Conservation (phyloP, 768 basidiomycete species). For the Mycena indigotica region DNA sequence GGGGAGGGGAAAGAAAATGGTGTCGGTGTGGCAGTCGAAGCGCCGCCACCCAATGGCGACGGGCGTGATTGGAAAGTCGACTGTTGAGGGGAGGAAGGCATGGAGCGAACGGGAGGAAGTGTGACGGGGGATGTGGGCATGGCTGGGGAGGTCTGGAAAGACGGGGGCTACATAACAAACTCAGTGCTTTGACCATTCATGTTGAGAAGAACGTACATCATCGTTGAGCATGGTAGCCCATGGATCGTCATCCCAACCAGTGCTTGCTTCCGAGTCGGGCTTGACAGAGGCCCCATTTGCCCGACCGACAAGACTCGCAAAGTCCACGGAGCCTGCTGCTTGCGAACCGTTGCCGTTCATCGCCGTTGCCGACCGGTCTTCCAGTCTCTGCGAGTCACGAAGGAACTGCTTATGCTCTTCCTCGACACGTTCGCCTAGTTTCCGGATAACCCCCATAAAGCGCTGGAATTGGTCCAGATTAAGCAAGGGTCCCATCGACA, state of each 20-base stretch:
- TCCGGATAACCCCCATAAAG: conserved; percentile 85
- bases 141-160: neutral
- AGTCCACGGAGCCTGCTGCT: conserved; percentile 66
- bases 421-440: conserved; percentile 84
- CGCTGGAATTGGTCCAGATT: conserved; percentile 86
- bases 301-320: conserved; percentile 82
- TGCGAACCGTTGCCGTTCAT: conserved; percentile 41
- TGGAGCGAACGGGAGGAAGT: conserved; percentile 40
- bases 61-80: conserved; percentile 38
- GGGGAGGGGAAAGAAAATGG: conserved; percentile 26
- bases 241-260: conserved; percentile 78
- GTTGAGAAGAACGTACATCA: conserved; percentile 33
- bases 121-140: neutral
- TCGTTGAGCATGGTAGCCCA: conserved; percentile 79
- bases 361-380: conserved; percentile 67
- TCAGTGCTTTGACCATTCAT: neutral
- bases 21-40: conserved; percentile 35
- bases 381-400: conserved; percentile 87
- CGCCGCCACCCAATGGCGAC: conserved; percentile 42
- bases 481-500: conserved; percentile 94
- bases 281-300: conserved; percentile 47
- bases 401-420: conserved; percentile 91
- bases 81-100: conserved; percentile 41
- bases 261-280: conserved; percentile 44
- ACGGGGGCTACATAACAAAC: neutral